Percentiles rank a stretch among this genome's conserved stretches.
Evolutionary conservation across 495 filamentous ascomycete genomes (phyloP).

Genomic region (Thozetella sp.): DNA sequence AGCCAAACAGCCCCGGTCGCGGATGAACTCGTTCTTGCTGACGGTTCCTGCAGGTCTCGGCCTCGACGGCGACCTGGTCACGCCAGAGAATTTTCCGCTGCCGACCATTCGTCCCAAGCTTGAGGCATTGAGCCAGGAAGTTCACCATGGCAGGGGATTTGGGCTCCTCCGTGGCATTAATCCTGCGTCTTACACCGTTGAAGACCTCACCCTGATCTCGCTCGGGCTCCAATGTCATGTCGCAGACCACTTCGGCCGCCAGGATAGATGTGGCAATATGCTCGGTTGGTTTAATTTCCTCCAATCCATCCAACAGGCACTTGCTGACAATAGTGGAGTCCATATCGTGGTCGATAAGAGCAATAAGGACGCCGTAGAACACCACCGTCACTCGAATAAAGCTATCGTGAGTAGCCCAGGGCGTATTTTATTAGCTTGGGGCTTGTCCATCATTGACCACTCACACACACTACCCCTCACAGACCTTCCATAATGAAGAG

Average conservation of each 20-base stretch:
- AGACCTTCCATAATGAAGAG: slow-evolving; percentile 77
- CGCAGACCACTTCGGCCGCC: slow-evolving; percentile 55
- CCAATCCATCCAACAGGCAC: not conserved
- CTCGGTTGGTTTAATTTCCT: slow-evolving; percentile 39
- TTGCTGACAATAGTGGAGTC: slow-evolving; percentile 31
- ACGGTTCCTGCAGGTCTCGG: slow-evolving; percentile 38
- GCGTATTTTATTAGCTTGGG: not conserved
- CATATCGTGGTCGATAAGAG: slow-evolving; percentile 51
- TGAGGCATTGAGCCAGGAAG: slow-evolving; percentile 39
- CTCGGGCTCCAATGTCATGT: slow-evolving; percentile 59
- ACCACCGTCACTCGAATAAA: slow-evolving; percentile 53
- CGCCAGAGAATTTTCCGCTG: slow-evolving; percentile 52
- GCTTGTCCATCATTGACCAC: not conserved
- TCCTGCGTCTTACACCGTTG: slow-evolving; percentile 45
- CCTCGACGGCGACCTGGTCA: slow-evolving; percentile 51
- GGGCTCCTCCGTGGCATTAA: slow-evolving; percentile 56
- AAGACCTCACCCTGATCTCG: slow-evolving; percentile 58
- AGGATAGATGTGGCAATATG: slow-evolving; percentile 61
- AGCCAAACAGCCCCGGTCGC: slow-evolving; percentile 12
- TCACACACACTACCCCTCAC: not conserved
- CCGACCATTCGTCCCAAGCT: slow-evolving; percentile 52
- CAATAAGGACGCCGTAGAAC: slow-evolving; percentile 40
- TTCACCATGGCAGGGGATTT: slow-evolving; percentile 56
- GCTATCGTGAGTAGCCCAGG: slow-evolving; percentile 50
- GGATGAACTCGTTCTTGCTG: not conserved